Base-by-base conservation (phyloP, 2,329 filamentous ascomycete genomes). In the Cladophialophora psammophila region DNA sequence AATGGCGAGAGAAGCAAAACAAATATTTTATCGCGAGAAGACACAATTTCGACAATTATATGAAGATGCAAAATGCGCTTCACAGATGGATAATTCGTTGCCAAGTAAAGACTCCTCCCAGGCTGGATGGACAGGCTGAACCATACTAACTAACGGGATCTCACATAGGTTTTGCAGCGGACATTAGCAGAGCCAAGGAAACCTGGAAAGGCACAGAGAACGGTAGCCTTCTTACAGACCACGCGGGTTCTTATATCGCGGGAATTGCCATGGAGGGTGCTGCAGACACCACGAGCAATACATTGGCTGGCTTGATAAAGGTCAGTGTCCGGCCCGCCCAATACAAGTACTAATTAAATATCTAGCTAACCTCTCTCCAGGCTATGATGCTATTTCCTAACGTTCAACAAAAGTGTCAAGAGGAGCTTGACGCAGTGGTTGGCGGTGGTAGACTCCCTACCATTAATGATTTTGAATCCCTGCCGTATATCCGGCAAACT, bases 401-500 rank as follows among this genome's bases (percentile, higher is more conserved):
- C 10, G 77, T 83, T 10, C 78, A 84, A 63, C 61, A 69, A 2
- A 81, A 78, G 18, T 80, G 83, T 0, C 82, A 84, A 66, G 78
- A 79, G 15, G 85, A 79, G 73, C 64, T 88, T 3, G 84, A 86
- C 67, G 72, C 76, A 1, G 80, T 86, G 1, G 77, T 88, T 3
- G 71, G 76, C 0, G 3, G 9, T 5, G 63, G 78, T 12, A 78
- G 85, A 2, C 78, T 81, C 8, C 86, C 86, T 0, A 75, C 72
- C 31, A 83, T 81, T 73, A 78, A 82, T 35, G 85, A 88, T 70
- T 78, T 79, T n/a, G 74, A 78, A 0, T 74, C 76, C 1, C 72
- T 88, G 5, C 85, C 84, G 0, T 88, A 88, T 70, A 74, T 87
- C 45, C 79, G 80, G n/a, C 83, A 82, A 1, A 78, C 86, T 10